Base-by-base conservation (phyloP, 2,329 filamentous ascomycete genomes). In the Ceratocystis lukuohia region DNA sequence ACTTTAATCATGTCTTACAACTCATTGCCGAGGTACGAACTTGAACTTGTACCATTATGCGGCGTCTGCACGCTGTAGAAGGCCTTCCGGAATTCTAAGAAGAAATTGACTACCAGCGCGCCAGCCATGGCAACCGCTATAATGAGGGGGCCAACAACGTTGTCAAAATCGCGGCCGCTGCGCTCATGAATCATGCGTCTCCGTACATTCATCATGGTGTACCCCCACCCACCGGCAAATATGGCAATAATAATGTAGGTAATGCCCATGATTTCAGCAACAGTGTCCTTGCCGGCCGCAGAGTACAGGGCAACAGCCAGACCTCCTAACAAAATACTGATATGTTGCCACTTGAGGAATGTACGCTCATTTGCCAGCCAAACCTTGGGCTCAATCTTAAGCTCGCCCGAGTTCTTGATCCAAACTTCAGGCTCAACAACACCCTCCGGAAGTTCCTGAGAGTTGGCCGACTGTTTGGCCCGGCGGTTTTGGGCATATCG, bases 351-450 rank as follows among this genome's bases (percentile, higher is more conserved):
- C 76, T 96, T 97, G 76, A 99, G 87, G 74, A 96, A 99, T 0
- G 94, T 99, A 69, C 94, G 88, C 77, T 99, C 93, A 76, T 99
- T 99, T 65, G 94, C 94, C 67, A 99, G 86, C 93, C 94, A 99
- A 37, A 99, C 93, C 77, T 99, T 99, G 69, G 91, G 91, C 78
- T 99, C 94, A 67, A 99, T 91, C 73, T 91, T 88, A 70, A 97
- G 83, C 45, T 91, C 89, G 2, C 94, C 93, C 44, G 88, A 84
- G 76, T 99, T 95, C 79, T 99, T 99, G 80, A 99, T 89, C 86
- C 93, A 95, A 70, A 85, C 82, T 7, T 83, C 84, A 1, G 94
- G 94, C 73, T 95, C 86, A 25, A 84, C 84, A n/a, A 99, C 90
- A 41, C 94, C 94, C 30, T 91, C 88, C 0, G 94, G 94, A 2